Base-by-base conservation (phyloP, 108 stramenopile genomes). In the Fistulifera solaris region DNA sequence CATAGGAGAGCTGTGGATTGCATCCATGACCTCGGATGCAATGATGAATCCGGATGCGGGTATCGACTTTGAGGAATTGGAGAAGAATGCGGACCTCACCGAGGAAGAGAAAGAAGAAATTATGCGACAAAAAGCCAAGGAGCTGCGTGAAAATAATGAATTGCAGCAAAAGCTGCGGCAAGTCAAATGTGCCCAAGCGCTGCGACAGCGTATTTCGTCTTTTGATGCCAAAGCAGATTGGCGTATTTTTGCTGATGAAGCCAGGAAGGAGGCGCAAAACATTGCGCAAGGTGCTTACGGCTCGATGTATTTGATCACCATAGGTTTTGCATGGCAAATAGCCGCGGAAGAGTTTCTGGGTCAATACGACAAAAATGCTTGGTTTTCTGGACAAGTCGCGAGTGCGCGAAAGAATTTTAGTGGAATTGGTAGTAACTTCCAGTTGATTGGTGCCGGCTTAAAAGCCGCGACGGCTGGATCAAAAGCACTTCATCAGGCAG, bases 1-100 rank as follows among this genome's bases (percentile, higher is more conserved):
- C 48, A 76, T 90, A 47, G 93, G 89, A 35, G 87, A 90, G 55
- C 61, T 91, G 23, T 88, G 85, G 85, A 82, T 91, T 54, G 89
- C 93, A 6, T 67, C 70, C 39, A 35, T 35, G 31, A 80, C 77
- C 40, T 83, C 85, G 14, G 91, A 85, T 53, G 71, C 69, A n/a
- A 56, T 85, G 51, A 71, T 93, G 64, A 45, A 45, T 21, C 16
- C 16, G 44, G 11, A 45, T 21, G 44, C 19, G 16, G 44, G 44
- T 3, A 21, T 21, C 11, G 44, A 45, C 21, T 45, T 21, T 45
- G 44, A 45, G 19, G 21, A 21, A 19, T 21, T 19, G 16, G 19
- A 45, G 44, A 17, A 45, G 19, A 21, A 45, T 17, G 11, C 21
- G 16, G 44, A 45, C 4, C 11, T 45, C 7, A 21, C 44, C 3